phyloP scores from a whole-genome alignment of 257 asterid genomes.

The Nicotiana attenuata region DNA sequence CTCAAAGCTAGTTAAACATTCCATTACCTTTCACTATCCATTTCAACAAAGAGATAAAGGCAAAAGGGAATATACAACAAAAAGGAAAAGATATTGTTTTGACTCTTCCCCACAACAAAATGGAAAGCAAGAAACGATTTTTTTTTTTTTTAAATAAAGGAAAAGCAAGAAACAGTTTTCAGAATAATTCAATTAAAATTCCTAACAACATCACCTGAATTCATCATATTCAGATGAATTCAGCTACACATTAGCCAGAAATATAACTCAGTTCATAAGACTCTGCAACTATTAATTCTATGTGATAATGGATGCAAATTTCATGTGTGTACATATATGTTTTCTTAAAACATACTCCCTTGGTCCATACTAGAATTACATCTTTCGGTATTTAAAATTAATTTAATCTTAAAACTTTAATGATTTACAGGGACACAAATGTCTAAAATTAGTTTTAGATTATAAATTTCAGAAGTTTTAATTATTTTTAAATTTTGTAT shows the following conservation, averaged over 20 bases:
- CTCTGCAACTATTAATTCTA: neutral
- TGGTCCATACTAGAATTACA: too few species aligned
- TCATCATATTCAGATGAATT: neutral
- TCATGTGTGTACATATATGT: neutral
- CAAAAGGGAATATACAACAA: neutral
- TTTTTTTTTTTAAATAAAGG: neutral
- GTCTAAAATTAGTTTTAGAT: too few species aligned
- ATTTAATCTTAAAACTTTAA: too few species aligned
- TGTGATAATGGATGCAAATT: neutral
- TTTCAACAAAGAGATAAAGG: neutral
- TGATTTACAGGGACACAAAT: too few species aligned
- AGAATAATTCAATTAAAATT: neutral
- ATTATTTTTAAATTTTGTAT: too few species aligned
- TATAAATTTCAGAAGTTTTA: too few species aligned
- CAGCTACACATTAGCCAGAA: neutral
- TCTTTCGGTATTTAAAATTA: too few species aligned
- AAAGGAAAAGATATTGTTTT: neutral
- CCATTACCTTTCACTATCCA: neutral
- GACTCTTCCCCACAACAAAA: conserved; percentile 6
- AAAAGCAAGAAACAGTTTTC: neutral
- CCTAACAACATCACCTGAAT: neutral
- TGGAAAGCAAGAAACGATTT: neutral
- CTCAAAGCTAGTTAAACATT: neutral
- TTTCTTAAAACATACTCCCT: too few species aligned
- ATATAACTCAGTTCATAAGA: too few species aligned